Evolutionary conservation across 2,329 filamentous ascomycete genomes (phyloP), one percentile per base, ranked within the genome.

Genomic region (Ascochyta clinopodiicola): DNA sequence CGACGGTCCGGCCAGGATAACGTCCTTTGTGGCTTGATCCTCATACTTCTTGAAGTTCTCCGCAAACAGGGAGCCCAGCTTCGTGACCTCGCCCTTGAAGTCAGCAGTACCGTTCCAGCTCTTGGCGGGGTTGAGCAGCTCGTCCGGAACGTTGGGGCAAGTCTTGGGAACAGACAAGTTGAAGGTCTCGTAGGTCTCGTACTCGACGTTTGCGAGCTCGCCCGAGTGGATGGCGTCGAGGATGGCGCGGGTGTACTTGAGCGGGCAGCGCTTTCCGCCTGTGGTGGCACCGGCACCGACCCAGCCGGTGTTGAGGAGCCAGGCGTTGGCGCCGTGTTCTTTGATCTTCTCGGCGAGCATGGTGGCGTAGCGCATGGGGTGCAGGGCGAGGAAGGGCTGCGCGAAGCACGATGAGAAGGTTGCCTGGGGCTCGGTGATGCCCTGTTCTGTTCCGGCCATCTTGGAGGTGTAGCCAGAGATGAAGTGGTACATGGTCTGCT

Each of bases 401-500:
- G 95, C 95, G 81, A 99, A 99, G 87, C 95, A 99, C 48, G 93
- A 96, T 24, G 93, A 98, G 88, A 99, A 99, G 72, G 95, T 99
- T 22, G 95, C 95, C 81, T 98, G 92, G 63, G 95, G 95, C 82
- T 99, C 95, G 9, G 91, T 96, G 64, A 99, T 88, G 73, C 95
- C 95, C 65, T 97, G 92, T 82, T 99, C 95, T 31, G 95, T 99
- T 73, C 95, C 95, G 64, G 95, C 95, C 95, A 99, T 99, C 88
- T 99, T 99, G 75, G 94, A 98, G 63, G 95, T 99, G 86, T 99
- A 99, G 70, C 95, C 95, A 17, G 91, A 96, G 81, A 99, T 99
- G 88, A 99, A 99, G 86, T 99, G 95, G 89, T 98, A 99, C 94
- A 99, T 98, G 78, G 92, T 96, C 83, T 98, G 95, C 72, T 91